A percentile compares a stretch with the other conserved stretches of the same genome.
Evolutionary conservation across 306 rosid genomes (phyloP).

Genomic region (Rubus idaeus): DNA sequence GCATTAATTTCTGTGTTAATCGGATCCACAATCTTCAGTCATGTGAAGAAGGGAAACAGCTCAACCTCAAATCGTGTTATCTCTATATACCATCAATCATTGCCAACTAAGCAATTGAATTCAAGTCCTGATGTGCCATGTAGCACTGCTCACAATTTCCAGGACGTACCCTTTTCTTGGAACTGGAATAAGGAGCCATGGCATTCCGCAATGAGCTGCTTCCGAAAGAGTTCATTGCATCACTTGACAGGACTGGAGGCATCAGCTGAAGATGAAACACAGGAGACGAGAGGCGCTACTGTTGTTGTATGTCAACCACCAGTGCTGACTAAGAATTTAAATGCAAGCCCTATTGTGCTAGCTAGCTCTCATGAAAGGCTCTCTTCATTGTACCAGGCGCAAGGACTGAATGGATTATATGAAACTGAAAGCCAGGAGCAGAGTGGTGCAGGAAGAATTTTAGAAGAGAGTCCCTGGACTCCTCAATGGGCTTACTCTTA

Average conservation of each 20-base stretch:
- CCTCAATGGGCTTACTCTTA: too few relatives aligned
- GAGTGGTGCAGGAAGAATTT: too few relatives aligned
- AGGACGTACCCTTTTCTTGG: constrained; percentile 37
- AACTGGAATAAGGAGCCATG: constrained; percentile 47
- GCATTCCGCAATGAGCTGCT: constrained; percentile 67
- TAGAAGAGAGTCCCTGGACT: too few relatives aligned
- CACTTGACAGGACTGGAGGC: neutral
- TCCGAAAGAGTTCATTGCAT: constrained; percentile 29
- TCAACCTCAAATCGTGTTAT: constrained; percentile 12
- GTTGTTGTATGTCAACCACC: neutral
- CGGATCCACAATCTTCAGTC: constrained; percentile 35
- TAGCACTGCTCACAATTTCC: constrained; percentile 16
- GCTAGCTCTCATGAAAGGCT: neutral
- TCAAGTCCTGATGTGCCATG: constrained; percentile 6
- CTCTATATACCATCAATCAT: constrained; percentile 11
- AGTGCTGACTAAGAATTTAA: neutral
- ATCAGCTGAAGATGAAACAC: neutral
- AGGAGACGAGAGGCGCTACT: neutral
- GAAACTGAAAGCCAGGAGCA: constrained; percentile 54
- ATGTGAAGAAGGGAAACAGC: constrained; percentile 33
- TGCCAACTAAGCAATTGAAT: constrained; percentile 28
- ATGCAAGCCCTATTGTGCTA: neutral
- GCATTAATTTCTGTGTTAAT: constrained; percentile 23
- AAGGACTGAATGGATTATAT: constrained; percentile 11
- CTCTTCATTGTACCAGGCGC: constrained; percentile 25